These are phyloP conservation scores for Kodamaea sp. DNA, from an alignment of 1,139 yeast species.

Conservation along the genomic window DNA sequence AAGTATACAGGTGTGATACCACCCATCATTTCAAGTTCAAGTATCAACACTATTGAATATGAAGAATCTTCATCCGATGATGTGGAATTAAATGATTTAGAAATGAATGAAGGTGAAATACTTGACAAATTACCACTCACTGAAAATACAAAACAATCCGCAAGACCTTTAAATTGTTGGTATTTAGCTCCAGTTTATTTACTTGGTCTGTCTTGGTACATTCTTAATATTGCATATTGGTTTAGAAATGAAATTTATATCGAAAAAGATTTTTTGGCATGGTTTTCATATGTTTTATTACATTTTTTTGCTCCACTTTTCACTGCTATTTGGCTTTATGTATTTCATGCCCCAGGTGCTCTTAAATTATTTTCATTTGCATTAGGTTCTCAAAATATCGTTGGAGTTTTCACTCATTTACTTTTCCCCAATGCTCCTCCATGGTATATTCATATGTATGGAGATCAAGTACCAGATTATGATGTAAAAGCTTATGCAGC, in stretches of 20 bases:
- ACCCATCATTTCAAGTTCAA: too few species aligned
- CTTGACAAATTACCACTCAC: slow-evolving; percentile 3
- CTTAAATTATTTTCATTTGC: slow-evolving; percentile 49
- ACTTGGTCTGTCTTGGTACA: slow-evolving; percentile 33
- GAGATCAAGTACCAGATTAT: slow-evolving; percentile 52
- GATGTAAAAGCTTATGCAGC: slow-evolving; percentile 69
- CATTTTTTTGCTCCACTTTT: slow-evolving; percentile 61
- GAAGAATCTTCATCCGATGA: background rate
- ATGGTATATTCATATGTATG: slow-evolving; percentile 62
- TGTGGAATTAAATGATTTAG: slow-evolving; percentile 6
- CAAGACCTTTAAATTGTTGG: slow-evolving; percentile 21
- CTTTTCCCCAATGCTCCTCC: slow-evolving; percentile 68
- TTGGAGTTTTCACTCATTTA: slow-evolving; percentile 59
- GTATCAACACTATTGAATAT: too few species aligned
- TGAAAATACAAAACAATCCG: slow-evolving; percentile 6
- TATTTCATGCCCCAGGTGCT: slow-evolving; percentile 65
- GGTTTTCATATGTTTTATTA: slow-evolving; percentile 58
- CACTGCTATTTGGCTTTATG: slow-evolving; percentile 59
- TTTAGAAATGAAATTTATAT: slow-evolving; percentile 28
- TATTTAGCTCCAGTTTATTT: slow-evolving; percentile 27
- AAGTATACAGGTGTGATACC: background rate
- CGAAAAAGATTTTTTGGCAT: slow-evolving; percentile 51
- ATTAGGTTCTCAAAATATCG: slow-evolving; percentile 56
- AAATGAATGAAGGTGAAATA: slow-evolving; percentile 9
- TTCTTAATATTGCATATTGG: slow-evolving; percentile 38